Evolutionary conservation across 1,139 yeast genomes (phyloP), one percentile per base, ranked within the genome.

Genomic region (Geotrichum citri-aurantii): DNA sequence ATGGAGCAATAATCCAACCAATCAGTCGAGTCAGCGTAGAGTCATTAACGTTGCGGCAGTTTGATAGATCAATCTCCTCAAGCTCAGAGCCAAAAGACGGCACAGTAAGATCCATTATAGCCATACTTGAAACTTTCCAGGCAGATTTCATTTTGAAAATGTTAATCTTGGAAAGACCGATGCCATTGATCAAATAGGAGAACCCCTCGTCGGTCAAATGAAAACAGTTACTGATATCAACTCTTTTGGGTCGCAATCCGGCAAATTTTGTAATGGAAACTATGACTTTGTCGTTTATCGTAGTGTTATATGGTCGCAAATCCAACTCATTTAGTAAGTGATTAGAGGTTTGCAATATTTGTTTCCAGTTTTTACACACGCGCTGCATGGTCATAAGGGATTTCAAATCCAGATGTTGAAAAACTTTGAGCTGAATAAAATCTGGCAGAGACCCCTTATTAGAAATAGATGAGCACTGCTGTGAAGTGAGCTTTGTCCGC

Each of bases 101-200:
- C 1, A 81, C 84, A 1, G 89, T 80, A 53, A 87, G 71, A 68
- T 87, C 93, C 88, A 86, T 84, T 26, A 87, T 84, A 3, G 92
- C 88, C 88, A 85, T 83, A 2, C 89, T 88, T 63, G 86, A 81
- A 8, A 86, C 82, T 64, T 85, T 89, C 93, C 93, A 87, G 54
- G 82, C 85, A 31, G 88, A 83, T 60, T 77, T 78, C 89, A 87
- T 85, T 62, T 78, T 79, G 55, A 87, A 73, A 7, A 73, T 71
- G 57, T 76, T 75, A 53, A 87, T 78, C 42, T 77, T 76, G 7
- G 90, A 91, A 51, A 83, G 71, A 0, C 90, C 92, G 60, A 86
- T 80, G 63, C 85, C 88, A 66, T 84, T 85, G 24, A 85, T 83
- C 77, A 87, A 77, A 66, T 83, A 83, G 49, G 83, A 79, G 69